Evolutionary conservation across 2,329 filamentous ascomycete genomes (phyloP).

Genomic region (Fusarium domesticum): DNA sequence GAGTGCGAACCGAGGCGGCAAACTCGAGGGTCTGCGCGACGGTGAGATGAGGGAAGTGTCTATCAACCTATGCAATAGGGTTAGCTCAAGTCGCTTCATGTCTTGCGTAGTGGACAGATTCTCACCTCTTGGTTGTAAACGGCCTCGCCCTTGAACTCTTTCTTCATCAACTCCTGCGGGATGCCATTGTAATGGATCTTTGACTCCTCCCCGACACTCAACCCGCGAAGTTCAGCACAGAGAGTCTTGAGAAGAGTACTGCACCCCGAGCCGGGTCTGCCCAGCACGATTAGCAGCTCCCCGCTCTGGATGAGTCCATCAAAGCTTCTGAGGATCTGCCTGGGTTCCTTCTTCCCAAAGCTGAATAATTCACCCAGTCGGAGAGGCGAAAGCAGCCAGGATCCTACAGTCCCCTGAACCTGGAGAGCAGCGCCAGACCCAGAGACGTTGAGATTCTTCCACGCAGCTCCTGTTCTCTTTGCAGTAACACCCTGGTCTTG

Average conservation of each 20-base stretch:
- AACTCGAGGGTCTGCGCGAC: slow-evolving; percentile 73
- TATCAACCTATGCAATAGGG: slow-evolving; percentile 49
- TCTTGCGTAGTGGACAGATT: rapidly evolving
- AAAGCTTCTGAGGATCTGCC: slow-evolving; percentile 62
- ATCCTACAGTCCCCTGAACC: slow-evolving; percentile 64
- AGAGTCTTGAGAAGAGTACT: slow-evolving; percentile 62
- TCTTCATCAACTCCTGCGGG: slow-evolving; percentile 50
- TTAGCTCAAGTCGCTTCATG: not conserved
- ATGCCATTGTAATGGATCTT: slow-evolving; percentile 62
- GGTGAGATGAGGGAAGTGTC: slow-evolving; percentile 75
- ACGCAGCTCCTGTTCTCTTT: slow-evolving; percentile 58
- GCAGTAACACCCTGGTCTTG: slow-evolving; percentile 54
- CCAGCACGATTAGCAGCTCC: slow-evolving; percentile 67
- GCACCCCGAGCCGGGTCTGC: slow-evolving; percentile 63
- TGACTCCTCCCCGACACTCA: slow-evolving; percentile 50
- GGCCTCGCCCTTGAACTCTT: slow-evolving; percentile 62
- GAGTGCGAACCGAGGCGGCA: slow-evolving; percentile 66
- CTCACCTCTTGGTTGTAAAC: slow-evolving; percentile 71
- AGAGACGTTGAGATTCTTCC: slow-evolving; percentile 62
- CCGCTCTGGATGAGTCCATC: slow-evolving; percentile 62
- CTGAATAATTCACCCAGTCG: slow-evolving; percentile 55
- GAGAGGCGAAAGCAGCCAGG: slow-evolving; percentile 56
- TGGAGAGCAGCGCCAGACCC: slow-evolving; percentile 66
- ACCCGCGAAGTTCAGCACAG: slow-evolving; percentile 56
- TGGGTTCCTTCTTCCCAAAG: slow-evolving; percentile 43